Conservation (phyloP, 305 asterid species). For the Withania somnifera region DNA sequence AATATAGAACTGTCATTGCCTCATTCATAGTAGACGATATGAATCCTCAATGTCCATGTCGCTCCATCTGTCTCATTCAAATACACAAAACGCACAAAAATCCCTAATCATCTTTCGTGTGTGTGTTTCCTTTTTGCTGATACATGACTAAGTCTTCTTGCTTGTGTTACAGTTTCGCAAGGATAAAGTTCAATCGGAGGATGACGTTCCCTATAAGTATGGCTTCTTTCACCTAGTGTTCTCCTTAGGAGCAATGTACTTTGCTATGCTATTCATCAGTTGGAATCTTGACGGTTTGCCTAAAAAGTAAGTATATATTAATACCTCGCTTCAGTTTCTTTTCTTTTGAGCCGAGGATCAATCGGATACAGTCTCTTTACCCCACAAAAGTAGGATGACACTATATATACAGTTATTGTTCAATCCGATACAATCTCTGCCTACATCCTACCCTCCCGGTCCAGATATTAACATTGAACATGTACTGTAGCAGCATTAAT, state of each 20-base stretch:
- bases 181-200: constrained; percentile 33
- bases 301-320: constrained; percentile 41
- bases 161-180: constrained; percentile 41
- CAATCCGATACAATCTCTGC: no score
- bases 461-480: neutral
- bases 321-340: neutral
- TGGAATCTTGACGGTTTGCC: constrained; percentile 73
- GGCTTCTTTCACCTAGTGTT: constrained; percentile 85
- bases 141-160: neutral
- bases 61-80: neutral
- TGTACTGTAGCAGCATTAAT: neutral
- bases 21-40: neutral
- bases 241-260: constrained; percentile 89
- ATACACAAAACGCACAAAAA: neutral
- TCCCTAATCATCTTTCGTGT: neutral
- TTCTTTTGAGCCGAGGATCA: neutral
- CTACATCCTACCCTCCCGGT: neutral
- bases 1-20: neutral
- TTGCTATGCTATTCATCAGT: constrained; percentile 84
- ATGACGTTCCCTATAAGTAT: constrained; percentile 68
- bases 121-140: neutral
- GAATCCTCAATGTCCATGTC: neutral
- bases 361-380: neutral
- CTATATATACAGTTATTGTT: no score
- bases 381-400: neutral